Conservation (phyloP, 192 early-diverging fungal species). For the Umbelopsis vinacea region DNA sequence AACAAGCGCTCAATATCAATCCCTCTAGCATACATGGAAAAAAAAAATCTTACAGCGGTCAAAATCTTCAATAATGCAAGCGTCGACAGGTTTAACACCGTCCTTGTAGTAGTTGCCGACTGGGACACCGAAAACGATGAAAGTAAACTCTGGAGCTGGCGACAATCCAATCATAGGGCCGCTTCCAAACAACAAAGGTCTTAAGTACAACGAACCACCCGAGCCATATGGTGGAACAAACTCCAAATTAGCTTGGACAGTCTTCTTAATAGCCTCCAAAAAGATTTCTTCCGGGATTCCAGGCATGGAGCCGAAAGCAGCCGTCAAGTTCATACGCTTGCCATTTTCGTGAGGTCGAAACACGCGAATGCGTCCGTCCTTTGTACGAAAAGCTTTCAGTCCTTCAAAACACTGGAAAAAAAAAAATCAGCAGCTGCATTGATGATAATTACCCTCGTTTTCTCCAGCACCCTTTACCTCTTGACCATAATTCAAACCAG, state of each 20-base stretch:
- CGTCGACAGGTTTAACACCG: constrained; percentile 66
- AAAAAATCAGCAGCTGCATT: not conserved
- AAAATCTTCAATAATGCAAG: constrained; percentile 66
- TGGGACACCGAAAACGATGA: constrained; percentile 69
- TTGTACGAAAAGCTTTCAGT: constrained; percentile 76
- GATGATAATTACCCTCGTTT: not conserved
- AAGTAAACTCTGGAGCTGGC: constrained; percentile 60
- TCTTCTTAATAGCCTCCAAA: constrained; percentile 57
- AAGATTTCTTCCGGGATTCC: constrained; percentile 64
- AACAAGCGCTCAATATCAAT: too few relatives aligned
- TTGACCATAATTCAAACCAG: constrained; percentile 77
- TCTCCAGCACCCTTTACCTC: constrained; percentile 41
- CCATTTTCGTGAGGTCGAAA: constrained; percentile 78
- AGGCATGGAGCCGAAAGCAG: constrained; percentile 62
- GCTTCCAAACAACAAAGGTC: constrained; percentile 72
- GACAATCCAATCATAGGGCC: constrained; percentile 69
- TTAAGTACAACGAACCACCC: constrained; percentile 71
- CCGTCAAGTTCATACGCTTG: constrained; percentile 58
- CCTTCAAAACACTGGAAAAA: constrained; percentile 72
- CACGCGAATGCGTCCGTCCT: constrained; percentile 68
- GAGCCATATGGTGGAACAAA: constrained; percentile 75
- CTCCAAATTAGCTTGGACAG: constrained; percentile 67
- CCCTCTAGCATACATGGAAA: too few relatives aligned
- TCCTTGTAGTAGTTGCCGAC: constrained; percentile 69
- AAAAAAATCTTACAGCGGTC: constrained; percentile 57